These are phyloP conservation scores for Trichoderma guizhouense DNA, from an alignment of 2,329 filamentous ascomycete species.

Conservation along the genomic window DNA sequence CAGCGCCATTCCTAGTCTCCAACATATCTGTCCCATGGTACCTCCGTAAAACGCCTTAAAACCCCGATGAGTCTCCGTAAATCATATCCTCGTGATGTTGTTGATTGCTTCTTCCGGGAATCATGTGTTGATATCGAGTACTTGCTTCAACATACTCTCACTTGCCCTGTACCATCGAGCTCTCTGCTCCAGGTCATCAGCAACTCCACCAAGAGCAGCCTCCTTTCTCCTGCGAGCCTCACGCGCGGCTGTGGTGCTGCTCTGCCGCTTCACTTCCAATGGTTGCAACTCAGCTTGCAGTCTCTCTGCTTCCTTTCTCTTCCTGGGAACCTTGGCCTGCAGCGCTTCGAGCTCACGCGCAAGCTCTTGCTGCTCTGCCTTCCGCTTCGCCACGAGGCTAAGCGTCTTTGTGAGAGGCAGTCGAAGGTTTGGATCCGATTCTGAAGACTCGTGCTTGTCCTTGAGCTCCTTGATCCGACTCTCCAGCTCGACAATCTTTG, in stretches of 20 bases:
- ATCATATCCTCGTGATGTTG: background rate
- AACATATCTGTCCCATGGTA: too few relatives aligned
- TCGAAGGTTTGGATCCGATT: constrained; percentile 44
- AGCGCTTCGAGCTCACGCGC: constrained; percentile 63
- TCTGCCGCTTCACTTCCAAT: constrained; percentile 64
- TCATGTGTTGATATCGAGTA: constrained; percentile 55
- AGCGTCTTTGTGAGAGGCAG: constrained; percentile 57
- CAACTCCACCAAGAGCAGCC: constrained; percentile 59
- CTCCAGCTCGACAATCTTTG: constrained; percentile 48
- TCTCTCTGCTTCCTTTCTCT: constrained; percentile 63
- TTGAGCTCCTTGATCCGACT: constrained; percentile 45
- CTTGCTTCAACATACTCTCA: constrained; percentile 60
- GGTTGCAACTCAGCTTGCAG: constrained; percentile 65
- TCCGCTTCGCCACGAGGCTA: constrained; percentile 49
- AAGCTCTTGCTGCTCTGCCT: constrained; percentile 52
- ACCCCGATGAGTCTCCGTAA: background rate
- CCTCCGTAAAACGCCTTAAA: background rate
- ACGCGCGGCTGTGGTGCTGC: constrained; percentile 62
- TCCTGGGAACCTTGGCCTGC: constrained; percentile 60
- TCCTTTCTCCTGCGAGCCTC: constrained; percentile 69
- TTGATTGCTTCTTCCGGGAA: fast-evolving
- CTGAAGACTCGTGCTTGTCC: constrained; percentile 35
- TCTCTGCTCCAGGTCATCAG: constrained; percentile 71
- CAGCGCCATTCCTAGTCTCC: background rate
- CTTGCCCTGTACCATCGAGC: constrained; percentile 71